Evolutionary conservation across 2,329 filamentous ascomycete genomes (phyloP), one percentile per base, ranked within the genome.

Genomic region (Botrytis tulipae): DNA sequence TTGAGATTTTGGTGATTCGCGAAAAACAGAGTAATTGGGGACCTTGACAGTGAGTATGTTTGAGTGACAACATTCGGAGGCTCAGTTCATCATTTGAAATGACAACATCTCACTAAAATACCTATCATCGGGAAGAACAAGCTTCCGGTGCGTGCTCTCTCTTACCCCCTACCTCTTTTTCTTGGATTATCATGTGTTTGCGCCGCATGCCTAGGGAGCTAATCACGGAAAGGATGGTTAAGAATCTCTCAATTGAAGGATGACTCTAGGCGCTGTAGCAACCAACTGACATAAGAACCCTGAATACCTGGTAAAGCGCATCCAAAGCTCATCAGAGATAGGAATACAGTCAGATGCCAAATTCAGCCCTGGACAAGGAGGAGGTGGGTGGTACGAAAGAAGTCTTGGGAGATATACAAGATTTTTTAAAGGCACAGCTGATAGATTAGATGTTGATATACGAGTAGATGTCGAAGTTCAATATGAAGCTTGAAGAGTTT

Each of bases 191-290:
- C n/a, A 25, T 54, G 46, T 67, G 29, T 32, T 42, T 42, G 54
- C 44, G 59, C 44, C 35, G 69, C 69, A 71, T 54, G 51, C 25
- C 51, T 54, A 10, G 44, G 44, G 22, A n/a, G 51, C 25, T 54
- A 54, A 71, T 44, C 69, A 65, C 69, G 69, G 69, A 71, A 71
- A 65, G 69, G 59, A 71, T 65, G 59, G 12, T 54, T 71, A 71
- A 65, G 44, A 48, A 54, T n/a, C 20, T 37, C 20, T 29, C 40
- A 37, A 37, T 29, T 25, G 51, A 44, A 44, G 40, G 59, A 70
- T 25, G n/a, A 25, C 32, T 32, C 40, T 54, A 71, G 51, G 57
- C 69, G 69, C 69, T 54, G 59, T 22, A 42, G 32, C 44, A 35
- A 46, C 40, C 20, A 25, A 35, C 4, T 25, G 18, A 65, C 32